Evolutionary conservation across 805 yeast genomes (phyloP).

Genomic region (Schwanniomyces pseudopolymorphus): DNA sequence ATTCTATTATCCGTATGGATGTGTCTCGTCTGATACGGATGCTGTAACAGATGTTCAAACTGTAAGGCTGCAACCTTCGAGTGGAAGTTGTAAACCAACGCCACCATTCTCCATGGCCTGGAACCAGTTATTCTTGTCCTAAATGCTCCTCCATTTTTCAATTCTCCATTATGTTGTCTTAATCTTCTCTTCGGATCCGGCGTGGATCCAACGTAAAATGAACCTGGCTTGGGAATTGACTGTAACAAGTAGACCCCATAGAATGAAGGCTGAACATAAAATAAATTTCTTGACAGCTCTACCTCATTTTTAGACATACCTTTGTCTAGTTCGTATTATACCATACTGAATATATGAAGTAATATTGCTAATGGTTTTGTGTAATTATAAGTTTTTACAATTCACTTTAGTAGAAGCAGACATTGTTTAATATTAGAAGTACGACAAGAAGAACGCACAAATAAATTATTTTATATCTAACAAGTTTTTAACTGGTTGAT

Average conservation of each 20-base stretch:
- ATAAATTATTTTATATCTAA: neutral
- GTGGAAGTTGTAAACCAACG: conserved; percentile 70
- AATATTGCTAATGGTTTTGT: neutral
- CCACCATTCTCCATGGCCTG: conserved; percentile 74
- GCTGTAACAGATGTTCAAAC: conserved; percentile 87
- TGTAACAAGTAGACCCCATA: conserved; percentile 73
- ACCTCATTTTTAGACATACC: neutral
- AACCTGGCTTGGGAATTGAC: conserved; percentile 54
- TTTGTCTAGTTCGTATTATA: too few relatives aligned
- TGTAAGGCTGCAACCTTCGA: conserved; percentile 65
- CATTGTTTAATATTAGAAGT: neutral
- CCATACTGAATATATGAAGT: neutral
- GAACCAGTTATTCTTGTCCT: conserved; percentile 55
- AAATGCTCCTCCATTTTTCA: conserved; percentile 65
- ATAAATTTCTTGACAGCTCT: neutral
- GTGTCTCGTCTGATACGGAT: conserved; percentile 63
- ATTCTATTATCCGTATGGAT: conserved; percentile 42
- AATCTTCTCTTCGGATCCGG: conserved; percentile 69
- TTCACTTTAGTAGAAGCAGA: neutral
- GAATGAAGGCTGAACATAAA: conserved; percentile 32
- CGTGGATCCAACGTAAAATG: conserved; percentile 79
- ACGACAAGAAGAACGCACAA: neutral
- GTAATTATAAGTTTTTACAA: neutral
- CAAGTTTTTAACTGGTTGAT: neutral
- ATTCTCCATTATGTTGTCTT: conserved; percentile 76